A percentile compares a stretch with the other conserved stretches of the same genome.
Evolutionary conservation across 768 basidiomycete genomes (phyloP).

Genomic region (Leccinum imitatum): DNA sequence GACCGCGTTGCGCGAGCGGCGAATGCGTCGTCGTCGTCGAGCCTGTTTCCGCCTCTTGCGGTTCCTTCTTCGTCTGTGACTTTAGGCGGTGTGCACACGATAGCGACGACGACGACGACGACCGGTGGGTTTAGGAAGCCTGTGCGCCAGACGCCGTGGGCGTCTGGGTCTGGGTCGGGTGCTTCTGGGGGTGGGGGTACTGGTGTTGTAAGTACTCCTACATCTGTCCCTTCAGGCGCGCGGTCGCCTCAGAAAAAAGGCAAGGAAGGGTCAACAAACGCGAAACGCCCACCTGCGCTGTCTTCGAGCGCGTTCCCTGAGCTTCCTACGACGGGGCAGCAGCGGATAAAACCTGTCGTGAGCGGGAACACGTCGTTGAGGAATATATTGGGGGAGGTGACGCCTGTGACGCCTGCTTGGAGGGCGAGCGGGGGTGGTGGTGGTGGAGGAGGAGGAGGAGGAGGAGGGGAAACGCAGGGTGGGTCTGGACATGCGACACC

Average conservation of each 20-base stretch:
- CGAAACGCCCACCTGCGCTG: conserved; percentile 39
- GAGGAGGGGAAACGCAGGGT: background rate
- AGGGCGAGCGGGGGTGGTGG: conserved; percentile 4
- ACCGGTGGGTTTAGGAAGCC: conserved; percentile 38
- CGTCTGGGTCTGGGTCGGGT: conserved; percentile 26
- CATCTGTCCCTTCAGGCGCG: background rate
- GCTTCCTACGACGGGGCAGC: conserved; percentile 46
- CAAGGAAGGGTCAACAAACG: background rate
- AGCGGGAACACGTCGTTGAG: conserved; percentile 65
- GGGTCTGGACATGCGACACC: background rate
- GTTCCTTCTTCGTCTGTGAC: conserved; percentile 1
- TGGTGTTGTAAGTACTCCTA: background rate
- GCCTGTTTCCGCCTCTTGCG: conserved; percentile 34
- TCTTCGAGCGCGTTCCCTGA: conserved; percentile 67
- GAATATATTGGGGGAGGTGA: conserved; percentile 48
- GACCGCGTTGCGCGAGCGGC: conserved; percentile 89
- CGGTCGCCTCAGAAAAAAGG: conserved; percentile 15
- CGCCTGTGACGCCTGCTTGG: conserved; percentile 36
- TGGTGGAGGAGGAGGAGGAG: background rate
- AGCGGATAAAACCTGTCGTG: conserved; percentile 46
- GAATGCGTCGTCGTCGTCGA: conserved; percentile 40
- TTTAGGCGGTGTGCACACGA: background rate
- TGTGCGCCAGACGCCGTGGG: conserved; percentile 64
- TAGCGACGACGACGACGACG: background rate
- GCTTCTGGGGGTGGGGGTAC: conserved; percentile 9